Evolutionary conservation across 805 yeast species (phyloP).

Genomic region (Candida pseudofarinosa): DNA sequence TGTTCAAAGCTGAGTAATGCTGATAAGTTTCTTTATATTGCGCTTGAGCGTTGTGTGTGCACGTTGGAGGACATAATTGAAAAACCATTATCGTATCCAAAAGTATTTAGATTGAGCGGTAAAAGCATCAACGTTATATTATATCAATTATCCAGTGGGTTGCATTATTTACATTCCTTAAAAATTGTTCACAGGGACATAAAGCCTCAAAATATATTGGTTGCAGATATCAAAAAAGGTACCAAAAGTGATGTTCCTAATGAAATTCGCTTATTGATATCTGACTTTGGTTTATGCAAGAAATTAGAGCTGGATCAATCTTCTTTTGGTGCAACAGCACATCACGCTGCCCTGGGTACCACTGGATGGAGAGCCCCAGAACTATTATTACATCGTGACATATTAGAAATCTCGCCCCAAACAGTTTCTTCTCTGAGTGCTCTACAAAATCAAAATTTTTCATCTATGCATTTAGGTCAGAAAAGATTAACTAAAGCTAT

Average conservation of each 20-base stretch:
- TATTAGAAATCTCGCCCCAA: slow-evolving; percentile 36
- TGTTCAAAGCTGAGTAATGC: slow-evolving; percentile 77
- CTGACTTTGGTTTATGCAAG: slow-evolving; percentile 95
- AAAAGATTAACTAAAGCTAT: slow-evolving; percentile 81
- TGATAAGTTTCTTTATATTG: slow-evolving; percentile 86
- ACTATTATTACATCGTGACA: slow-evolving; percentile 44
- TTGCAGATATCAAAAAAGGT: slow-evolving; percentile 61
- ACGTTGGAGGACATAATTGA: slow-evolving; percentile 84
- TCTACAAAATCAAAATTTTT: slow-evolving; percentile 8
- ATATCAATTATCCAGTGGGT: slow-evolving; percentile 76
- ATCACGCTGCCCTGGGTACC: slow-evolving; percentile 87
- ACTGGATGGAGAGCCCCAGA: slow-evolving; percentile 99
- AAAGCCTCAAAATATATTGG: slow-evolving; percentile 89
- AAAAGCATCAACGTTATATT: slow-evolving; percentile 47
- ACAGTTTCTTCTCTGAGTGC: slow-evolving; percentile 27
- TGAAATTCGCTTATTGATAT: slow-evolving; percentile 64
- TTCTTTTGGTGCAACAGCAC: slow-evolving; percentile 87
- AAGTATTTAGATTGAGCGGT: slow-evolving; percentile 24
- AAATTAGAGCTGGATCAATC: slow-evolving; percentile 89
- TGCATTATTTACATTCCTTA: slow-evolving; percentile 80
- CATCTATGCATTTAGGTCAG: slow-evolving; percentile 7
- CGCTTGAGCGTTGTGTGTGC: slow-evolving; percentile 85
- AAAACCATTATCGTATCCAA: slow-evolving; percentile 36
- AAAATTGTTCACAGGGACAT: slow-evolving; percentile 93
- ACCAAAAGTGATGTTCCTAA: slow-evolving; percentile 5